Conservation (phyloP, 768 basidiomycete genomes). For the Tylopilus felleus region DNA sequence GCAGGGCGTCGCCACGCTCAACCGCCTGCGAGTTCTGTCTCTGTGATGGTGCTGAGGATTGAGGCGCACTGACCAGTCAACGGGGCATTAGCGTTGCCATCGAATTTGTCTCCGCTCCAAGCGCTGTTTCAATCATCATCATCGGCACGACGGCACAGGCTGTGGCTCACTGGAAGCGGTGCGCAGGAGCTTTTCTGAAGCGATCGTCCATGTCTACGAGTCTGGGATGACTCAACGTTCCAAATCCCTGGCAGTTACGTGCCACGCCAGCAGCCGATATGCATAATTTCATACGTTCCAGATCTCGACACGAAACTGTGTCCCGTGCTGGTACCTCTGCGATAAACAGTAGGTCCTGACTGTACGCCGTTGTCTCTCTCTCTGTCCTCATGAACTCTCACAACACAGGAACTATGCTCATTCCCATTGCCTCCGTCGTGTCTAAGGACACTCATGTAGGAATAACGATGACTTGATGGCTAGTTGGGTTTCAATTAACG, state of each 20-base stretch:
- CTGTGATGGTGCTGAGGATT: slow-evolving; percentile 39
- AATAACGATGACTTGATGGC: slow-evolving; percentile 30
- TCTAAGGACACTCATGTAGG: slow-evolving; percentile 13
- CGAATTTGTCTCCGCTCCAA: slow-evolving; percentile 27
- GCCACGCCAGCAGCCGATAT: not conserved
- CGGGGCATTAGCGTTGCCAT: slow-evolving; percentile 22
- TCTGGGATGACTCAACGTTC: slow-evolving; percentile 1
- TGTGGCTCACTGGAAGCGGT: slow-evolving; percentile 19
- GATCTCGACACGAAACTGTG: not conserved
- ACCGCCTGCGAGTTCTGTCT: slow-evolving; percentile 39
- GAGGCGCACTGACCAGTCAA: slow-evolving; percentile 32
- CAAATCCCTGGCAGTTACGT: not conserved
- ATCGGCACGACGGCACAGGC: slow-evolving; percentile 28
- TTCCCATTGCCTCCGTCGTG: slow-evolving; percentile 5
- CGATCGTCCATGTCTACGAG: slow-evolving; percentile 20
- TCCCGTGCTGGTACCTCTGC: not conserved
- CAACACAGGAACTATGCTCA: slow-evolving; percentile 9
- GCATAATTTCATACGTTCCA: not conserved
- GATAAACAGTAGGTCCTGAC: slow-evolving; percentile 2
- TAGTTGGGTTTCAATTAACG: slow-evolving; percentile 38
- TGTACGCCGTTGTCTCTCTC: not conserved
- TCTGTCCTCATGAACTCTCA: not conserved
- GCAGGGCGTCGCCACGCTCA: slow-evolving; percentile 35
- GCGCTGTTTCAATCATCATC: slow-evolving; percentile 16
- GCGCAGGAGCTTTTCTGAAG: slow-evolving; percentile 20